These are phyloP conservation scores for Diaporthe ampelina DNA, from an alignment of 2,329 filamentous ascomycete species.

Conservation along the genomic window DNA sequence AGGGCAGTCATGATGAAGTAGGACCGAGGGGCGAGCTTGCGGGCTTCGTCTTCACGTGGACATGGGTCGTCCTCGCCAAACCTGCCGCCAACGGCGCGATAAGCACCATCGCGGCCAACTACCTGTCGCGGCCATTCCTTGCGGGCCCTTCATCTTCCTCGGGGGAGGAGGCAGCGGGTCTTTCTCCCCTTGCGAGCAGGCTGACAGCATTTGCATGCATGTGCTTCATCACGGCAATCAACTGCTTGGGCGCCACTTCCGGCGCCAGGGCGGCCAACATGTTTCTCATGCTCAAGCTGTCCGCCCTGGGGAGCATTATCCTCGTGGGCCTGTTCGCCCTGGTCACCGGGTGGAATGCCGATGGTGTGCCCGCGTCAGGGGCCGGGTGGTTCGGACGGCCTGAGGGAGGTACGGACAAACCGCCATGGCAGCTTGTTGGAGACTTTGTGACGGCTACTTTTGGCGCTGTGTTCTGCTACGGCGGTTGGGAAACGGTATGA, in stretches of 20 bases:
- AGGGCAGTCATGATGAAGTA: not conserved
- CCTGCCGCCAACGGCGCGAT: constrained; percentile 60
- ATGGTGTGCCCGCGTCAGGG: constrained; percentile 52
- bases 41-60: constrained; percentile 59
- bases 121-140: constrained; percentile 52
- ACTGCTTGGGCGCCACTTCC: constrained; percentile 58
- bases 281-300: constrained; percentile 55
- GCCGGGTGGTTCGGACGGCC: constrained; percentile 49
- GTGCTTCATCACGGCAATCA: constrained; percentile 55
- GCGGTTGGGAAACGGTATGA: constrained; percentile 60
- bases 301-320: constrained; percentile 45
- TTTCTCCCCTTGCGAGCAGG: constrained; percentile 51
- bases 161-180: not conserved
- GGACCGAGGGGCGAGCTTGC: constrained; percentile 49
- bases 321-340: constrained; percentile 44
- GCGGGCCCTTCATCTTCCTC: constrained; percentile 40
- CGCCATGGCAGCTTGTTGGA: constrained; percentile 55
- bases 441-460: constrained; percentile 57
- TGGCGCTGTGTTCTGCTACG: constrained; percentile 59
- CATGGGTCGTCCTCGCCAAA: constrained; percentile 59
- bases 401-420: constrained; percentile 36
- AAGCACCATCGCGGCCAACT: constrained; percentile 59
- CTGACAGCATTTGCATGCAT: constrained; percentile 54
- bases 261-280: constrained; percentile 56
- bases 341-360: constrained; percentile 52